A percentile compares a stretch with the other conserved stretches of the same genome.
phyloP scores from a whole-genome alignment of 805 yeast species.

The Yamadazyma phyllophila region DNA sequence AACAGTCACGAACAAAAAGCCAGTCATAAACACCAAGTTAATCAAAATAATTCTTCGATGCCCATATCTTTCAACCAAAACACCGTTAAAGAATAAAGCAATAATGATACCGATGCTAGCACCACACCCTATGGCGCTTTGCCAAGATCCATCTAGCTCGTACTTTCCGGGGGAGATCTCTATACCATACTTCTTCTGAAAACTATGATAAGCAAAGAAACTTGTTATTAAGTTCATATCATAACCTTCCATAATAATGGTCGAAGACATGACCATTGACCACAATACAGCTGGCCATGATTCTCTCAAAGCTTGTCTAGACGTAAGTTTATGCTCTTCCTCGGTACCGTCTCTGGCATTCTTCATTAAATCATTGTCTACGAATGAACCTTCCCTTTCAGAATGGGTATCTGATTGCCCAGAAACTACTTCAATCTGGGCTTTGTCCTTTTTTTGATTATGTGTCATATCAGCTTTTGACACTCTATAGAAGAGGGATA shows the following conservation, averaged over 20 bases:
- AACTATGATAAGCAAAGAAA: slow-evolving; percentile 34
- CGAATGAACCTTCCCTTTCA: neutral
- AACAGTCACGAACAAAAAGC: slow-evolving; percentile 40
- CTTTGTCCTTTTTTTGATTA: neutral
- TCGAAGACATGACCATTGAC: slow-evolving; percentile 44
- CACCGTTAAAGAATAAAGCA: slow-evolving; percentile 46
- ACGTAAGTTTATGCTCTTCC: slow-evolving; percentile 19
- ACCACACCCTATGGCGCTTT: slow-evolving; percentile 28
- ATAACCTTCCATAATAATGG: slow-evolving; percentile 41
- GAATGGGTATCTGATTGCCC: neutral
- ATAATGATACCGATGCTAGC: slow-evolving; percentile 38
- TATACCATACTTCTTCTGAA: slow-evolving; percentile 35
- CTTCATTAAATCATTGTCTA: neutral
- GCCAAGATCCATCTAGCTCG: slow-evolving; percentile 30
- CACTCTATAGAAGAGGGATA: neutral
- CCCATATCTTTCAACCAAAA: slow-evolving; percentile 43
- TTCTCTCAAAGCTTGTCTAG: slow-evolving; percentile 29
- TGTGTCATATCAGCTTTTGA: neutral
- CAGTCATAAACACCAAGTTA: slow-evolving; percentile 22
- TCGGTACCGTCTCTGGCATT: slow-evolving; percentile 19
- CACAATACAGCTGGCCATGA: slow-evolving; percentile 33
- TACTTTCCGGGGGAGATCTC: slow-evolving; percentile 20
- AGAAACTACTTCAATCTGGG: slow-evolving; percentile 2
- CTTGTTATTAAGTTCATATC: slow-evolving; percentile 34
- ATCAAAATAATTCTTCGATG: slow-evolving; percentile 35